Base-by-base conservation (phyloP, 768 basidiomycete genomes). In the Cubamyces sp. region DNA sequence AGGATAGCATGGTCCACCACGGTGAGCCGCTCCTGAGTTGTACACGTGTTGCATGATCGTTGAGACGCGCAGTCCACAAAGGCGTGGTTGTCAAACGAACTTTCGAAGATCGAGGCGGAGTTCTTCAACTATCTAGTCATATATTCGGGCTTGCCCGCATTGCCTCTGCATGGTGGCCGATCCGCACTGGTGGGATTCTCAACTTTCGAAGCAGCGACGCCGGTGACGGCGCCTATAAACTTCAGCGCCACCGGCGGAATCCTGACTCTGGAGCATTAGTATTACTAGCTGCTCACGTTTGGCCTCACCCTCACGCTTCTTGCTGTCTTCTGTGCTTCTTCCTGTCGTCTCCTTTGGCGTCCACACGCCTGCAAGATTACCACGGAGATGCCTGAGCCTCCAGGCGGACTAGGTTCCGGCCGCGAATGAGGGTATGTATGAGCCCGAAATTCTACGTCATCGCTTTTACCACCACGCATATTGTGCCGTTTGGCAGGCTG, bases 211-310 rank as follows among this genome's bases (percentile, higher is more conserved):
- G 60, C 64, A 9, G 46, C 60, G 14, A 42, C n/a, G n/a, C n/a
- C n/a, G n/a, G n/a, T n/a, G n/a, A n/a, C 25, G 57, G 63, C 28
- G n/a, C 54, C 65, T 25, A 64, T 64, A 54, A 79, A 80, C 58
- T 68, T 76, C 12, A 77, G 79, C 18, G 71, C 78, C 1, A 73
- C 80, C 8, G 84, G 82, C 23, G 88, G 90, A 11, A 85, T 92
- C 57, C 80, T n/a, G n/a, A n/a, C n/a, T n/a, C n/a, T 93, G 26
- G 81, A 86, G 63, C 83, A 79, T 37, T n/a, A n/a, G n/a, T n/a
- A n/a, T n/a, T 92, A 92, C 73, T 90, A 92, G 70, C 81, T 92
- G 48, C 82, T 93, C 51, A 91, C 90, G 0, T 88, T 91, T 1
- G 88, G 81, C 0, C 79, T 94, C 50, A 90, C 92, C 73, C 81